Conservation (phyloP, 495 filamentous ascomycete genomes). For the Parmelia sp. region DNA sequence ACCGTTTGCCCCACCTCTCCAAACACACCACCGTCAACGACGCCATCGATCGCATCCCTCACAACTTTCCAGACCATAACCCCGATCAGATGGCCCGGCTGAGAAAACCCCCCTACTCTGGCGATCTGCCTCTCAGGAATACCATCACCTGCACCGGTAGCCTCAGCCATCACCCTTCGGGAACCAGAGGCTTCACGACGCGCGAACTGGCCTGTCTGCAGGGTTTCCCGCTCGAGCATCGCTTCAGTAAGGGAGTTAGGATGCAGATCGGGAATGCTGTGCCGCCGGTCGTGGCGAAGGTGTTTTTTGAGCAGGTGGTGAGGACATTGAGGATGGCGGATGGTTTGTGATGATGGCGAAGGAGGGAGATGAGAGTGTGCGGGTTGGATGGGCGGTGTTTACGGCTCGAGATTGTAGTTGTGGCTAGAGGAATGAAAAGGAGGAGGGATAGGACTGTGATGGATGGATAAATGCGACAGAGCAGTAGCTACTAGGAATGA, state of each 20-base stretch:
- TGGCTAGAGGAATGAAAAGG: neutral
- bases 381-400: too few relatives aligned
- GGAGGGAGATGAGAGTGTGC: too few relatives aligned
- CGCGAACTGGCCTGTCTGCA: constrained; percentile 71
- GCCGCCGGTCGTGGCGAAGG: constrained; percentile 57
- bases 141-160: constrained; percentile 68
- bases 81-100: constrained; percentile 28
- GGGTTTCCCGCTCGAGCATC: constrained; percentile 61
- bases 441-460: neutral
- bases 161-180: constrained; percentile 61
- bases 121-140: constrained; percentile 39
- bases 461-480: neutral
- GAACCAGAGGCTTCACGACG: constrained; percentile 56
- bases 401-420: too few relatives aligned
- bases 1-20: constrained; percentile 22
- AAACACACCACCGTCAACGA: constrained; percentile 40
- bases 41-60: constrained; percentile 42
- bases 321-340: constrained; percentile 54
- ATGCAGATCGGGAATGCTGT: constrained; percentile 88
- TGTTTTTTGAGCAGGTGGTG: constrained; percentile 53
- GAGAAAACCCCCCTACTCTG: constrained; percentile 35
- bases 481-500: neutral
- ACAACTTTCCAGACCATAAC: constrained; percentile 40
- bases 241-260: constrained; percentile 48
- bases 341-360: constrained; percentile 22